Conservation (phyloP, 1,139 yeast genomes). For the Yamadazyma atlantica region DNA sequence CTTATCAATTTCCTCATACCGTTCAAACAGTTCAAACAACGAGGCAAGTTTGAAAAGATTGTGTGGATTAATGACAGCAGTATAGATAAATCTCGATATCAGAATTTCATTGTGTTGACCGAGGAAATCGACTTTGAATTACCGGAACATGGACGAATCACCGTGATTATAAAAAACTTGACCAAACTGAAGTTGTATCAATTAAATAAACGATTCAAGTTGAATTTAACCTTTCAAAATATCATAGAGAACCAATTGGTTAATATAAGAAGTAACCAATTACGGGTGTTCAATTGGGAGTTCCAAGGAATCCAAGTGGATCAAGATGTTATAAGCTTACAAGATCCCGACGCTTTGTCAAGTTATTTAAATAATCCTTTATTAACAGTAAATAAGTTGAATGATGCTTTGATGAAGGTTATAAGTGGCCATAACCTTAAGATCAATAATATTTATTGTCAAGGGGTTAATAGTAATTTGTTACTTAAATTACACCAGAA, state of each 20-base stretch:
- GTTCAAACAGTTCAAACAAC: conserved; percentile 54
- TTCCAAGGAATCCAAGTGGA: conserved; percentile 26
- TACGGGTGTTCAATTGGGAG: conserved; percentile 33
- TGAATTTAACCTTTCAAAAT: conserved; percentile 21
- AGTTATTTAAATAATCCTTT: conserved; percentile 39
- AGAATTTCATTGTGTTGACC: conserved; percentile 39
- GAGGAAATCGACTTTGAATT: conserved; percentile 10
- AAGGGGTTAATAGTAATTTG: conserved; percentile 40
- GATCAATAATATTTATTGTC: conserved; percentile 37
- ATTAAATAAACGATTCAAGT: conserved; percentile 25
- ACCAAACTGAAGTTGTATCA: conserved; percentile 28
- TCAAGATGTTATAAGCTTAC: conserved; percentile 22
- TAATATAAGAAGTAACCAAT: conserved; percentile 15
- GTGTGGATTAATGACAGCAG: conserved; percentile 51
- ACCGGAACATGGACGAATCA: conserved; percentile 17
- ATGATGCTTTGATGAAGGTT: conserved; percentile 25
- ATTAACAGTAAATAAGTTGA: conserved; percentile 28
- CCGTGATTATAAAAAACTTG: conserved; percentile 33
- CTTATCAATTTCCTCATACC: conserved; percentile 60
- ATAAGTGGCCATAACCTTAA: conserved; percentile 26
- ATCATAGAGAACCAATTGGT: conserved; percentile 13
- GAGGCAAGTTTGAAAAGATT: conserved; percentile 58
- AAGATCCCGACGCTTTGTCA: conserved; percentile 22
- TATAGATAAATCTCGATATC: conserved; percentile 14
- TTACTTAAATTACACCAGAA: conserved; percentile 27